Evolutionary conservation across 2,329 filamentous ascomycete genomes (phyloP), one percentile per base, ranked within the genome.

Genomic region (Penicillium sp.): DNA sequence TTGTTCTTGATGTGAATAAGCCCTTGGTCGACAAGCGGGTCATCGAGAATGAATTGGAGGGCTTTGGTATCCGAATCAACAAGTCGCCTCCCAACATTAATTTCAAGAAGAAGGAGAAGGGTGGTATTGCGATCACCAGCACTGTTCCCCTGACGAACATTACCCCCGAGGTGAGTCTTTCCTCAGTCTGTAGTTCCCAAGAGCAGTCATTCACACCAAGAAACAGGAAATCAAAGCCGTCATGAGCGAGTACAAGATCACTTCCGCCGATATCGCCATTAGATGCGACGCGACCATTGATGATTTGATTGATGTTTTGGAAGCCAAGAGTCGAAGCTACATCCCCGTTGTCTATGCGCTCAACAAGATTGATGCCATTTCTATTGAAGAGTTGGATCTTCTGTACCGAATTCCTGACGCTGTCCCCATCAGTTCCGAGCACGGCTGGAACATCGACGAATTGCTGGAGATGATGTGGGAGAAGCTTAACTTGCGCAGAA

Each of bases 61-160:
- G 95, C 8, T 99, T 99, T 69, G 95, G 95, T 33, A 97, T 99
- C 72, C 86, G 95, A 55, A 93, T 98, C 81, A 99, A 99, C 83
- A 99, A 98, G 81, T 80, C 87, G 68, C 95, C 95, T 26, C 95
- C 95, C 42, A 99, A 99, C 75, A 99, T 99, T 70, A 91, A 95
- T n/a, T 96, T 97, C 83, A 96, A 89, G 80, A 99, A 99, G 83
- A 99, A 99, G 83, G 95, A 99, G 78, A 98, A 98, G 80, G 95
- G 95, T 67, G 95, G 95, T 35, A 87, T 99, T 72, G 93, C 91
- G 71, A 95, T 99, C 72, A 96, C 93, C n/a, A 95, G 87, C 77
- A 99, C 95, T 2, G 89, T 95, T 45, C 92, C 93, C 5, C 81
- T 99, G 66, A 89, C 89, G 25, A 92, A 99, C 77, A 96, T 99